Conservation (phyloP, 495 filamentous ascomycete species). For the Neurospora hispaniola region DNA sequence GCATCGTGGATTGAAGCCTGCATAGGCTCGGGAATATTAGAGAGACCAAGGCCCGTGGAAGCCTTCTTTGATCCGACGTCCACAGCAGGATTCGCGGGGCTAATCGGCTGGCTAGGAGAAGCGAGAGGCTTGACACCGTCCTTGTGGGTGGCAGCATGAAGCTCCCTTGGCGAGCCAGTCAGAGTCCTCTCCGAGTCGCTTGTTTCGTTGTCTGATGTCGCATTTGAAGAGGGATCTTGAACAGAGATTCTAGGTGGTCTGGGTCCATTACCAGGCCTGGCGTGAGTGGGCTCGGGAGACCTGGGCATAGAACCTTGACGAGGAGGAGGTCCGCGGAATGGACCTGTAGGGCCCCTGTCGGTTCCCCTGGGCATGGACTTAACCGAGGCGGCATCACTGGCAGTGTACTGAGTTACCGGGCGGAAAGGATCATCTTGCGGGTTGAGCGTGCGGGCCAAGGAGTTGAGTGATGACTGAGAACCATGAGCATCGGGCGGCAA, state of each 20-base stretch:
- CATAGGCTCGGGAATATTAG: conserved; percentile 7
- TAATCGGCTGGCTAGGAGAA: conserved; percentile 11
- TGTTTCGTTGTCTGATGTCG: not conserved
- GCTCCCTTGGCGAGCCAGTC: conserved; percentile 11
- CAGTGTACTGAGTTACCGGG: conserved; percentile 49
- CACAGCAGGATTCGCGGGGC: conserved; percentile 17
- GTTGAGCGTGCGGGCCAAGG: conserved; percentile 61
- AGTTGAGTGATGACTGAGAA: conserved; percentile 77
- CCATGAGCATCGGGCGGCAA: conserved; percentile 69
- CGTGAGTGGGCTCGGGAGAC: not conserved
- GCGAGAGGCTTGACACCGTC: conserved; percentile 11
- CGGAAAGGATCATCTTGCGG: conserved; percentile 76
- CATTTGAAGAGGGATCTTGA: not conserved
- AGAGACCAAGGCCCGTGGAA: conserved; percentile 13
- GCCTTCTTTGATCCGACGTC: conserved; percentile 11
- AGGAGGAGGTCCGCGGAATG: not conserved
- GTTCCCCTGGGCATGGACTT: conserved; percentile 40
- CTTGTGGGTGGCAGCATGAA: conserved; percentile 23
- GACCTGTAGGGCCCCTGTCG: conserved; percentile 35
- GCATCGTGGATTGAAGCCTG: conserved; percentile 14
- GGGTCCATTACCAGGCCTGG: not conserved
- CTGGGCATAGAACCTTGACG: not conserved
- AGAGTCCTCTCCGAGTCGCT: not conserved
- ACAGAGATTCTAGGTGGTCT: not conserved
- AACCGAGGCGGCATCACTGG: conserved; percentile 45